Evolutionary conservation across 1,284 basidiomycete genomes (phyloP).

Genomic region (Meira miltonrushii): DNA sequence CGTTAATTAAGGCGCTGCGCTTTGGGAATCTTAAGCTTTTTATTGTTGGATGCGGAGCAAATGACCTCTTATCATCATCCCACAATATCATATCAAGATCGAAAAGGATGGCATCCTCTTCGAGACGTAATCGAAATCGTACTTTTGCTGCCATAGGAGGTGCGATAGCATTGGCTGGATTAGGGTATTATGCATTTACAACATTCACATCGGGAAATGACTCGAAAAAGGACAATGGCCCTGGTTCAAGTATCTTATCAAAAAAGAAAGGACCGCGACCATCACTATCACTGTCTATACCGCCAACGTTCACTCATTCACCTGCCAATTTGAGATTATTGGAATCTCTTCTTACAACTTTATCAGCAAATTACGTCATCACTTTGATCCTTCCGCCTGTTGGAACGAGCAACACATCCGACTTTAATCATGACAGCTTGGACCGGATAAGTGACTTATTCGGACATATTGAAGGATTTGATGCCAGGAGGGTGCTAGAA

Average conservation of each 20-base stretch:
- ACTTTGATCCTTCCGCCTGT: slow-evolving; percentile 11
- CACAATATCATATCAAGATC: too few relatives aligned
- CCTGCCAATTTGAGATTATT: neutral
- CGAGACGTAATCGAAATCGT: neutral
- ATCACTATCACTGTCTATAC: slow-evolving; percentile 16
- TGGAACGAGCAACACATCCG: neutral
- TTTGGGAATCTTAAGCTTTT: too few relatives aligned
- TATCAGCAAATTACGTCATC: slow-evolving; percentile 11
- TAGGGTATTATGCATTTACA: neutral
- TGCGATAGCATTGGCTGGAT: neutral
- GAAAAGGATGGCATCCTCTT: neutral
- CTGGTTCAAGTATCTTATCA: neutral
- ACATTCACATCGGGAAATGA: neutral
- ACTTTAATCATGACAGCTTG: neutral
- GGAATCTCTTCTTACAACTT: neutral
- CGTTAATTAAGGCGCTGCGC: too few relatives aligned
- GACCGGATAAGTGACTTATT: slow-evolving; percentile 4
- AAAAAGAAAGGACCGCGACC: neutral
- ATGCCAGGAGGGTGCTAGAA: slow-evolving; percentile 15
- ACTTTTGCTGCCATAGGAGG: neutral
- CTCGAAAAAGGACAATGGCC: neutral
- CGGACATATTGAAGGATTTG: slow-evolving; percentile 11
- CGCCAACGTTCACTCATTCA: slow-evolving; percentile 13
- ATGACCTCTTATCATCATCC: too few relatives aligned
- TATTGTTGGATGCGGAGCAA: too few relatives aligned